A percentile compares a stretch with the other conserved stretches of the same genome.
Conservation (phyloP, 1,284 basidiomycete genomes). For the Puccinia horiana region DNA sequence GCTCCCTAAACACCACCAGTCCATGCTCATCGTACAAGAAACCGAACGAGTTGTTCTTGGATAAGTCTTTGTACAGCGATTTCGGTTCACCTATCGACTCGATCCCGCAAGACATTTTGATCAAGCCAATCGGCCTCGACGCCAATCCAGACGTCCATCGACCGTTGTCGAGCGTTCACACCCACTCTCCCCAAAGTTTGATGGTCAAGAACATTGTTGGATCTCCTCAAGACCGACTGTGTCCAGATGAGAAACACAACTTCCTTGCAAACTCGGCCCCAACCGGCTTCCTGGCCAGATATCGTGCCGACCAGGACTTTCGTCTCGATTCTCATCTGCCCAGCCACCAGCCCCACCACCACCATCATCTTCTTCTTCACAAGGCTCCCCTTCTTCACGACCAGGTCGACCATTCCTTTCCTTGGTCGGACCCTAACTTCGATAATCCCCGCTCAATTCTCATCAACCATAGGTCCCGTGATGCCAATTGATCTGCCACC, state of each 20-base stretch:
- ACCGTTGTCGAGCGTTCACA: neutral
- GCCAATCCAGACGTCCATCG: neutral
- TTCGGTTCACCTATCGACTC: neutral
- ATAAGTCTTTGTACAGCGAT: neutral
- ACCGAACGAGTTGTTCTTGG: slow-evolving; percentile 6
- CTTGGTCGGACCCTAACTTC: slow-evolving; percentile 1
- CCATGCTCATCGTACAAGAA: neutral
- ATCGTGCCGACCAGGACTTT: neutral
- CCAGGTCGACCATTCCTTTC: neutral
- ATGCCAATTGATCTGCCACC: neutral
- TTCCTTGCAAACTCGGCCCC: neutral
- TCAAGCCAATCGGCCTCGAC: slow-evolving; percentile 11
- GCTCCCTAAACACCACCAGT: neutral
- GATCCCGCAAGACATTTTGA: neutral
- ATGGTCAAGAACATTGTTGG: neutral
- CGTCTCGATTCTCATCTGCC: neutral
- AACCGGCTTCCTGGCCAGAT: slow-evolving; percentile 8
- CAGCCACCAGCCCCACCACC: neutral
- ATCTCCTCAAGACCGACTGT: too few relatives aligned
- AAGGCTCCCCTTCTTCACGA: neutral
- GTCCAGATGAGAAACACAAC: neutral
- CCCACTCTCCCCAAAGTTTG: neutral
- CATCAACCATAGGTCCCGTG: neutral
- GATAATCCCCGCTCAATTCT: neutral
- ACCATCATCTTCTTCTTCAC: neutral